phyloP scores from a whole-genome alignment of 768 basidiomycete genomes.

The Russula abietina region DNA sequence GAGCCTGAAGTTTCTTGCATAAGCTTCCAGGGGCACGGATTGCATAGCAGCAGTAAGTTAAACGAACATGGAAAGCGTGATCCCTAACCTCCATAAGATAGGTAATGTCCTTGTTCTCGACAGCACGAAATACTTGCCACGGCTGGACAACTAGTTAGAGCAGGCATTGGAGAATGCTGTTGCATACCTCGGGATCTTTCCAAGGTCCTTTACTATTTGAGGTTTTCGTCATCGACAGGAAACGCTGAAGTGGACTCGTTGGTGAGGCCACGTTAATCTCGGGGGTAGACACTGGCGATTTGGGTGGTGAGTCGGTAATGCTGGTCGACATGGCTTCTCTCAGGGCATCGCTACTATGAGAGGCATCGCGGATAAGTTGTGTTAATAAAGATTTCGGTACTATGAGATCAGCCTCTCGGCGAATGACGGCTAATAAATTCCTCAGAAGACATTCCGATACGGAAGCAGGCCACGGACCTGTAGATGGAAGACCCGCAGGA shows the following conservation, averaged over 20 bases:
- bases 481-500: conserved; percentile 62
- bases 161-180: background rate
- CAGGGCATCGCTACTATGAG: conserved; percentile 30
- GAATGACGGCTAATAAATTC: conserved; percentile 50
- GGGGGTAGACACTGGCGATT: conserved; percentile 8
- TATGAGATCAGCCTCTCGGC: conserved; percentile 58
- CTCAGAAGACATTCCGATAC: conserved; percentile 2
- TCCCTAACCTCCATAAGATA: conserved; percentile 82
- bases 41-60: background rate
- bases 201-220: conserved; percentile 18
- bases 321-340: conserved; percentile 21
- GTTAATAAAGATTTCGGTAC: conserved; percentile 54
- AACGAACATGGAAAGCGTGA: conserved; percentile 67
- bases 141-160: conserved; percentile 33
- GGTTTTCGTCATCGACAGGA: conserved; percentile 24
- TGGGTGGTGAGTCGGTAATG: conserved; percentile 36
- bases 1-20: conserved; percentile 40
- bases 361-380: conserved; percentile 37
- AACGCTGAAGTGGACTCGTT: conserved; percentile 20
- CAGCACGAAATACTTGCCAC: conserved; percentile 71
- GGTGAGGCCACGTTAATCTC: conserved; percentile 10
- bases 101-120: conserved; percentile 78
- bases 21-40: background rate
- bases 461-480: conserved; percentile 38
- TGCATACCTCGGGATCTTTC: conserved; percentile 23